These are phyloP conservation scores for Diaporthe sp. DNA, from an alignment of 2,329 filamentous ascomycete genomes.

Conservation along the genomic window DNA sequence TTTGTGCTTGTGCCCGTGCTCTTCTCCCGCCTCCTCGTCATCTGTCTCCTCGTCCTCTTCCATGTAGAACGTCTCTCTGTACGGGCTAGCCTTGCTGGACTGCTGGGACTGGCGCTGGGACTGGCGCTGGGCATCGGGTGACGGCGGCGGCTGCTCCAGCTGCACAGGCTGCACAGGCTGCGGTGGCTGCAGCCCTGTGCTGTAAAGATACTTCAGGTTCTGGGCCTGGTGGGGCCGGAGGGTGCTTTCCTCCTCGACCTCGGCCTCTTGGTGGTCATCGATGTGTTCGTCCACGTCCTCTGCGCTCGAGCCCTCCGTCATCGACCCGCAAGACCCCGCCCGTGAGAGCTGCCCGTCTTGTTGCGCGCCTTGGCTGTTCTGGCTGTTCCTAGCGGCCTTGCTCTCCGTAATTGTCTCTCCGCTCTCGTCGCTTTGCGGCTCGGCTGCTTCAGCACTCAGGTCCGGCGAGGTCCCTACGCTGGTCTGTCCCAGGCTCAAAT, in stretches of 20 bases:
- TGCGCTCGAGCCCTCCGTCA: constrained; percentile 24
- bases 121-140: background rate
- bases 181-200: background rate
- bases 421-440: constrained; percentile 2
- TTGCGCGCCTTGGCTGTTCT: constrained; percentile 7
- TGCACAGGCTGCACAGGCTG: constrained; percentile 1
- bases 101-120: constrained; percentile 5
- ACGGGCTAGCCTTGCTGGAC: constrained; percentile 26
- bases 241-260: constrained; percentile 30
- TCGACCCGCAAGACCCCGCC: constrained; percentile 24
- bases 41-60: constrained; percentile 34
- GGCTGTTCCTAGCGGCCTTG: background rate
- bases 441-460: constrained; percentile 7
- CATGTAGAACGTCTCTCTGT: constrained; percentile 34
- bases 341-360: constrained; percentile 29
- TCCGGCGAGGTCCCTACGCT: constrained; percentile 28
- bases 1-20: constrained; percentile 3
- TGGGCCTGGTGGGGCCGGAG: constrained; percentile 31
- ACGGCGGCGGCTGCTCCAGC: constrained; percentile 1
- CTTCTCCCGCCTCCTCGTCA: constrained; percentile 20
- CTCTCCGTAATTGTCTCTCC: background rate
- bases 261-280: constrained; percentile 23
- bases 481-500: constrained; percentile 27
- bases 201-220: constrained; percentile 29
- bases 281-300: constrained; percentile 19